Base-by-base conservation (phyloP, 441 rosid genomes). In the Pelargonium myrrhifolium region DNA sequence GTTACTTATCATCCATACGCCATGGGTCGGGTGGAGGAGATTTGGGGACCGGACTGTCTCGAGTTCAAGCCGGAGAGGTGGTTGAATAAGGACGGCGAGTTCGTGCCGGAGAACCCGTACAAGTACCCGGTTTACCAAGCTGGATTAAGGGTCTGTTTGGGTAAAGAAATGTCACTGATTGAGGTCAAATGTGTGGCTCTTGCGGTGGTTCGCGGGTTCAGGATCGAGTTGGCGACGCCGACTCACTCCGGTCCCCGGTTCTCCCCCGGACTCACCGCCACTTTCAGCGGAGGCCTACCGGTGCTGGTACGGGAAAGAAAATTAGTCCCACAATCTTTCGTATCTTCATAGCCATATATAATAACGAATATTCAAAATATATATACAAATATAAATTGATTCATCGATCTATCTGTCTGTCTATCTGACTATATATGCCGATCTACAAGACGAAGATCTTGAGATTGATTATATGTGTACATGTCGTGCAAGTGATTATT, bases 121-220 rank as follows among this genome's bases (percentile, higher is more conserved):
- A 76, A 74, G 73, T 85, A 82, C 45, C 86, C 87, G 12, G 82
- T 85, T 21, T 85, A 83, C 62, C 89, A 85, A 68, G 89, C 87
- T 4, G 89, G 89, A 61, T 87, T 84, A 15, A 83, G 87, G 70
- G 79, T 81, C 53, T 85, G 89, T 74, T 76, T 85, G 1, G 89
- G 89, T 7, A 83, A 83, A 66, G 82, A 85, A 65, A 85, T 83
- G 89, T 87, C 86, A 17, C 77, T 77, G 64, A 24, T 80, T 64
- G 85, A 85, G 76, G 81, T 85, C 85, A 83, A 82, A 51, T 78
- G 79, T 21, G 75, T 83, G 70, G 71, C 80, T 2, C 62, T 83
- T 43, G 69, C 83, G 7, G 39, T 86, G 15, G 63, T 86, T 22
- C 74, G 81, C 14, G 56, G 73, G 8, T 86, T 82, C 68, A 47